Percentiles rank a stretch among this genome's conserved stretches.
Evolutionary conservation across 2,329 filamentous ascomycete genomes (phyloP).

Genomic region (Monilinia fructigena): DNA sequence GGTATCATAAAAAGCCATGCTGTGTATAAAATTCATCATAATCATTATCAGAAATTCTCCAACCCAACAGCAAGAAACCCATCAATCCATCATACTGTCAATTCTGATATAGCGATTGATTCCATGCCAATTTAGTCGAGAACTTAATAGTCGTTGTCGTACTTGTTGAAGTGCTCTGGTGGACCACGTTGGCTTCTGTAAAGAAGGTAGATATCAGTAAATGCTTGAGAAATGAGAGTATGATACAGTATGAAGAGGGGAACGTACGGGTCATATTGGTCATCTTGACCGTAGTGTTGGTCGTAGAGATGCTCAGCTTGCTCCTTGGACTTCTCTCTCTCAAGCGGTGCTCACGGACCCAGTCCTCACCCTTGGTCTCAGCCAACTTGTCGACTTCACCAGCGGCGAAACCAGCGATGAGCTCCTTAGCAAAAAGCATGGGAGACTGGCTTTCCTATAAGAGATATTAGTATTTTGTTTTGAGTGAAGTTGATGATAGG

Average conservation of each 20-base stretch:
- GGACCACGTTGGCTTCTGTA: constrained; percentile 37
- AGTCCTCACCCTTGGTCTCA: constrained; percentile 67
- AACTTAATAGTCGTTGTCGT: constrained; percentile 24
- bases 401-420: constrained; percentile 68
- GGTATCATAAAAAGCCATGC: background rate
- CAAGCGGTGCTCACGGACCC: constrained; percentile 45
- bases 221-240: background rate
- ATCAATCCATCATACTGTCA: background rate
- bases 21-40: constrained; percentile 11
- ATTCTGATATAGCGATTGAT: constrained; percentile 1
- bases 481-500: background rate
- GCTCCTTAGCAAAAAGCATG: constrained; percentile 79
- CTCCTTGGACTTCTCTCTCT: constrained; percentile 57
- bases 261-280: constrained; percentile 58
- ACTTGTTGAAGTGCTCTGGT: constrained; percentile 36
- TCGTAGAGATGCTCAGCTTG: constrained; percentile 62
- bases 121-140: constrained; percentile 1
- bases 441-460: constrained; percentile 63
- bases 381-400: constrained; percentile 74
- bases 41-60: background rate
- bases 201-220: constrained; percentile 6
- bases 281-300: constrained; percentile 56
- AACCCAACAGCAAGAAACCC: background rate
- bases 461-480: background rate
- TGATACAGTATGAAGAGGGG: too few species aligned